Evolutionary conservation across 768 basidiomycete species (phyloP), one percentile per base, ranked within the genome.

Genomic region (Boletus rufocinnamomeus): DNA sequence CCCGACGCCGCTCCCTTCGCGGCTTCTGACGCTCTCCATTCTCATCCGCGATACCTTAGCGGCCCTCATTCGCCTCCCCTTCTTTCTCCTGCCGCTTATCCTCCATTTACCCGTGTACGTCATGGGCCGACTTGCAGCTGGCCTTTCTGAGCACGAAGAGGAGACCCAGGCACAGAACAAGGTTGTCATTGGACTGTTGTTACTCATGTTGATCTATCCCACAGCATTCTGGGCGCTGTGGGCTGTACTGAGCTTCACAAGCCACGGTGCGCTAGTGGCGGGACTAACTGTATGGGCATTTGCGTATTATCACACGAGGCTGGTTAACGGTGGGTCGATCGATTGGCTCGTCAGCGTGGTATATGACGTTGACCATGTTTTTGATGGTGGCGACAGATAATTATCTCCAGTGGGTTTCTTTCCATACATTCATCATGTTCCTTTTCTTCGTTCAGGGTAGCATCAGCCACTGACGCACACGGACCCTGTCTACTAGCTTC

Each of bases 81-180:
- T 96, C 78, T 97, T 97, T 77, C 68, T 93, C 56, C 72, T 97
- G 49, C 96, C 96, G 1, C 80, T 97, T 30, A 68, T 96, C 55
- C 76, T 95, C 53, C 91, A 94, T 57, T 72, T 86, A 14, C 97
- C 97, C 4, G 86, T 90, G 47, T 98, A 98, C 74, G 74, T 87
- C 59, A 86, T 96, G 78, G 88, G 85, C 14, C 80, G 86, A 32
- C 66, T 88, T 52, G 93, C 92, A 46, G 90, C 89, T 21, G 76
- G 82, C 47, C 75, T 96, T 38, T 86, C 82, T 37, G 82, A 89
- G 66, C 85, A 93, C 60, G 95, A 98, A 70, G 89, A 98, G 72
- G 96, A 98, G 72, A 89, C 93, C 13, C 89, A 93, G 72, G 97
- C 96, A 45, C 95, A 98, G 80, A 98, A 93, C 79, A 99, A 99